Evolutionary conservation across 805 yeast genomes (phyloP).

Genomic region (Brettanomyces nanus): DNA sequence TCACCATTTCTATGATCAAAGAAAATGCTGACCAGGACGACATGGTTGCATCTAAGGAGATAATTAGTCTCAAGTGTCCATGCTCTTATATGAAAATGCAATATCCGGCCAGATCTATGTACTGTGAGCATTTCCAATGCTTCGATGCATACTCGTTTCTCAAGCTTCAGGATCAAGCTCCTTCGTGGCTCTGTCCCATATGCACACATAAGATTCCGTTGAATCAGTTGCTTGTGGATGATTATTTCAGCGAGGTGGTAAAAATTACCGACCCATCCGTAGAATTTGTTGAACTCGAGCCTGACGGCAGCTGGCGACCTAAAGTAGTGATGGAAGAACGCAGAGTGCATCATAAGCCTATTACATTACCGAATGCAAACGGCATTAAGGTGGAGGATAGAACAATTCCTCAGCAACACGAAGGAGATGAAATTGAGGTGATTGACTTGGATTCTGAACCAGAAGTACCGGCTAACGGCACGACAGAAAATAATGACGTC

Average conservation of each 20-base stretch:
- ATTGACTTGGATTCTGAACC: slow-evolving; percentile 7
- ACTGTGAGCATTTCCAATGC: slow-evolving; percentile 79
- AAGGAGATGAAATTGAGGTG: slow-evolving; percentile 1
- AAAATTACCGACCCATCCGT: slow-evolving; percentile 42
- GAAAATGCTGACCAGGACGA: slow-evolving; percentile 60
- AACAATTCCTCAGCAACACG: not conserved
- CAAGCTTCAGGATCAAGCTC: slow-evolving; percentile 66
- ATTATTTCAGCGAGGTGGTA: slow-evolving; percentile 60
- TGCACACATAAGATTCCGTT: slow-evolving; percentile 50
- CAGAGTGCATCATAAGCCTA: not conserved
- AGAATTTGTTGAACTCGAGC: slow-evolving; percentile 57
- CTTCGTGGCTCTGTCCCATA: slow-evolving; percentile 85
- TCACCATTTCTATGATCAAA: slow-evolving; percentile 30
- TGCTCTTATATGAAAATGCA: slow-evolving; percentile 62
- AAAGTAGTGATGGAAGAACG: slow-evolving; percentile 6
- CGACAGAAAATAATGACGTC: too few relatives aligned
- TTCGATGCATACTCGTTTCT: slow-evolving; percentile 75
- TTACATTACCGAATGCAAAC: not conserved
- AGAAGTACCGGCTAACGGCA: slow-evolving; percentile 4
- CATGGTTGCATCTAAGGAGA: slow-evolving; percentile 51
- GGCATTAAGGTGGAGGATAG: not conserved
- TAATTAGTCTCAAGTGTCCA: slow-evolving; percentile 70
- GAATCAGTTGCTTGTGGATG: slow-evolving; percentile 63
- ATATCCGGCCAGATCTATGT: slow-evolving; percentile 60
- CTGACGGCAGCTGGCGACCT: slow-evolving; percentile 69